Evolutionary conservation across 371 early-diverging fungal genomes (phyloP).

Genomic region (Lichtheimia corymbifera): DNA sequence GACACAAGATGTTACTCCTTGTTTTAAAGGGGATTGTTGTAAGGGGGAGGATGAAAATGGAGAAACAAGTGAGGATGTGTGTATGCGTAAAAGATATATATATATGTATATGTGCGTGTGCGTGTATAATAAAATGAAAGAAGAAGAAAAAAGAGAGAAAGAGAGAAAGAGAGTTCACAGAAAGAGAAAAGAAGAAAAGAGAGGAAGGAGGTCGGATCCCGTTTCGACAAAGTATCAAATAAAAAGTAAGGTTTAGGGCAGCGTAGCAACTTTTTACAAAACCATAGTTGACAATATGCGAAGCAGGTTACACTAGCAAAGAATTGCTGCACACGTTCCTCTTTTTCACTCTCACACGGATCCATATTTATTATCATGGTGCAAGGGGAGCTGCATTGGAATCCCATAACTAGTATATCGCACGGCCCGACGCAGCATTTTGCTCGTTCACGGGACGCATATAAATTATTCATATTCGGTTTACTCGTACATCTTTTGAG

Average conservation of each 20-base stretch:
- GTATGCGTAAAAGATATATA: too few relatives aligned
- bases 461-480: conserved; percentile 1
- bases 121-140: conserved; percentile 1
- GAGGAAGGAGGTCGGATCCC: conserved; percentile 12
- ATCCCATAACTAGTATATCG: too few relatives aligned
- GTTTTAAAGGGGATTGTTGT: not conserved
- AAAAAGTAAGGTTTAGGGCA: conserved; percentile 15
- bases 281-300: conserved; percentile 14
- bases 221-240: conserved; percentile 2
- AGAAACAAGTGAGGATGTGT: too few relatives aligned
- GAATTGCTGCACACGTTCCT: too few relatives aligned
- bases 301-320: conserved; percentile 1
- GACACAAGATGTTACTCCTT: too few relatives aligned
- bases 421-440: too few relatives aligned
- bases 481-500: conserved; percentile 42
- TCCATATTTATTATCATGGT: too few relatives aligned
- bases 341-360: too few relatives aligned
- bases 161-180: conserved; percentile 3
- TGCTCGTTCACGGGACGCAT: too few relatives aligned
- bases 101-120: too few relatives aligned
- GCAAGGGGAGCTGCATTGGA: too few relatives aligned
- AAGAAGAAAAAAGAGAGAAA: not conserved
- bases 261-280: conserved; percentile 9
- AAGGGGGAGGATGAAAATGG: not conserved
- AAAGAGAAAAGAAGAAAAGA: conserved; percentile 6